These are phyloP conservation scores for Eimeria praecox DNA, from an alignment of 169 alveolate genomes.

Conservation along the genomic window DNA sequence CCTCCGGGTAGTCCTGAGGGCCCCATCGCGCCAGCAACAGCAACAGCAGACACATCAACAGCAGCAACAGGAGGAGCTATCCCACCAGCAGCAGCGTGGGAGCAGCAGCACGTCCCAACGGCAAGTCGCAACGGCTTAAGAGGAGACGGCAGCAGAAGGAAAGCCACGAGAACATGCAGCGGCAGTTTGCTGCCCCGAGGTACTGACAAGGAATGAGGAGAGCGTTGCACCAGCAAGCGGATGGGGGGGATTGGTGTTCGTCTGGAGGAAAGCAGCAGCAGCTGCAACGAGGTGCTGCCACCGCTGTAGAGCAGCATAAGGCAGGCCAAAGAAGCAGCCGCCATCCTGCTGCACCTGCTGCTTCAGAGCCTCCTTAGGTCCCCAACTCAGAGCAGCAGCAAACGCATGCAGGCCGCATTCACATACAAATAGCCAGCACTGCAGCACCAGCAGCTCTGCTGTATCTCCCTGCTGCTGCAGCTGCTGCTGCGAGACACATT, in stretches of 20 bases:
- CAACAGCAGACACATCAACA: no score
- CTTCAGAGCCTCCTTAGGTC: background rate
- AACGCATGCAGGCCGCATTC: constrained; percentile 37
- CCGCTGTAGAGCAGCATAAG: constrained; percentile 42
- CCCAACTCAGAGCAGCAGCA: constrained; percentile 43
- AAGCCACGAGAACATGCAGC: background rate
- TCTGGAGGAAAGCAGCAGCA: background rate
- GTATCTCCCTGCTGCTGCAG: background rate
- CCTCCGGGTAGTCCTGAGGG: constrained; percentile 65
- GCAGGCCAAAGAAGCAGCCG: constrained; percentile 1
- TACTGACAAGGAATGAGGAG: constrained; percentile 5
- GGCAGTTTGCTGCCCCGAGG: background rate
- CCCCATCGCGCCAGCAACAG: background rate
- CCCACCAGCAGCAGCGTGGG: no score
- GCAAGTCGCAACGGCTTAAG: background rate
- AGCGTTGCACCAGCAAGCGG: background rate
- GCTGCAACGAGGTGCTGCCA: constrained; percentile 12
- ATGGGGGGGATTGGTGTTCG: background rate
- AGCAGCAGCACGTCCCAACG: background rate
- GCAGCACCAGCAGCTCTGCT: constrained; percentile 35
- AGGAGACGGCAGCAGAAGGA: constrained; percentile 7
- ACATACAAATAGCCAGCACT: constrained; percentile 21
- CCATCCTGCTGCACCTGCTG: constrained; percentile 44
- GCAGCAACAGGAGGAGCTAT: background rate
- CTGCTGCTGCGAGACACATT: no score